Evolutionary conservation across 768 basidiomycete genomes (phyloP).

Genomic region (Hortiboletus flavorubellus): DNA sequence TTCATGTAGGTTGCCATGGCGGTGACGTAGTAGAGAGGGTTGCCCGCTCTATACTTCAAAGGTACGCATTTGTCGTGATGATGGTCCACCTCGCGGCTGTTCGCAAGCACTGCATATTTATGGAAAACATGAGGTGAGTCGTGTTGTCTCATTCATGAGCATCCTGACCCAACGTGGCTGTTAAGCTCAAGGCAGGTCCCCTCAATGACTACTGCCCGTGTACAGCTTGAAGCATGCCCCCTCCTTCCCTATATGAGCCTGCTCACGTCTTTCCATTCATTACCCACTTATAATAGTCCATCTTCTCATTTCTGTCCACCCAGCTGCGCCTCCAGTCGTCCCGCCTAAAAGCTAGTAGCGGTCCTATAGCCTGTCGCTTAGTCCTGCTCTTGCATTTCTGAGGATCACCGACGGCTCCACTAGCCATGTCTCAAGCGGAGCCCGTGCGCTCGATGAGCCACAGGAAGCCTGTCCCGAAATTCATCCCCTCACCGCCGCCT

Average conservation of each 20-base stretch:
- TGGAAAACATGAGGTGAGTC: constrained; percentile 39
- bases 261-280: constrained; percentile 25
- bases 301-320: constrained; percentile 29
- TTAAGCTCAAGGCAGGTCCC: constrained; percentile 33
- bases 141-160: constrained; percentile 31
- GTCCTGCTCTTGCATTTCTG: constrained; percentile 6
- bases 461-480: constrained; percentile 67
- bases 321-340: constrained; percentile 24
- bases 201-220: constrained; percentile 31
- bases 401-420: constrained; percentile 3
- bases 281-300: constrained; percentile 26
- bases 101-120: constrained; percentile 29
- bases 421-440: constrained; percentile 29
- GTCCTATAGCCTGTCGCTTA: constrained; percentile 9
- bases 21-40: constrained; percentile 25
- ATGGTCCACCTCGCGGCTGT: constrained; percentile 32
- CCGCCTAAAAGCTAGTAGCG: constrained; percentile 14
- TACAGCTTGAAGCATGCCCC: constrained; percentile 31
- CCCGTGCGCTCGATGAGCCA: constrained; percentile 49
- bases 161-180: constrained; percentile 34
- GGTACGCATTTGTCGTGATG: constrained; percentile 34
- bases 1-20: constrained; percentile 21
- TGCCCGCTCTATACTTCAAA: constrained; percentile 21
- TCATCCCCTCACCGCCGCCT: constrained; percentile 61
- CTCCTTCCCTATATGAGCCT: constrained; percentile 31